Base-by-base conservation (phyloP, 257 asterid species). In the Marsdenia floribunda region DNA sequence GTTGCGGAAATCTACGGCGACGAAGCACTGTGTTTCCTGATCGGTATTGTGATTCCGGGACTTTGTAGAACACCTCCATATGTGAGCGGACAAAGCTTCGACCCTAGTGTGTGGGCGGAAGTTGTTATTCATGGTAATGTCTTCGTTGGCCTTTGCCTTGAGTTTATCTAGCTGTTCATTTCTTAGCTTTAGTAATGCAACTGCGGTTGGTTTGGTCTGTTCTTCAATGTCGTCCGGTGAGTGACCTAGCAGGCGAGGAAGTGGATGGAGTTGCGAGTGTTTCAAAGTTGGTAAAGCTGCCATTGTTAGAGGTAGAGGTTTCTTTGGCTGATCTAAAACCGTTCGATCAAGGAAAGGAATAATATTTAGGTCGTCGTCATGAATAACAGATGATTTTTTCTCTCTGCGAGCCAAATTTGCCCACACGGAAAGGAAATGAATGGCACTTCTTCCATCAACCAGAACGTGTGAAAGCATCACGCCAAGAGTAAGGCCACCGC, bases 401-500 rank as follows among this genome's bases (percentile, higher is more conserved):
- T 49, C 54, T 2, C 5, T 14, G 18, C 54, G 19, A 15, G 54
- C 54, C 18, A 22, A 13, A 53, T 60, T 15, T 66, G 82, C 66
- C 85, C 85, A 82, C 44, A 68, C 80, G 0, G 6, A 29, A 1
- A 78, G 13, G 18, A 82, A 82, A 22, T 74, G 82, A 15, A 75
- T 22, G 0, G 73, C 70, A 3, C 80, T 71, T 6, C 52, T 68
- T 16, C 85, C 85, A 35, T 82, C 82, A 0, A 8, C 70, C 0
- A 75, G 5, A 8, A 54, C 46, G 24, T 78, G 82, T 0, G 80
- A 82, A 4, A 75, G 18, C 5, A 38, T 76, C 26, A 73, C 6
- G 10, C 85, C 82, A 6, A 82, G 44, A 8, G 63, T 10, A 22
- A 82, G 11, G 0, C 85, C 85, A 3, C 85, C 85, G 2, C 82